These are phyloP conservation scores for Dryas integrifolia DNA, from an alignment of 331 rosid species.

Conservation along the genomic window DNA sequence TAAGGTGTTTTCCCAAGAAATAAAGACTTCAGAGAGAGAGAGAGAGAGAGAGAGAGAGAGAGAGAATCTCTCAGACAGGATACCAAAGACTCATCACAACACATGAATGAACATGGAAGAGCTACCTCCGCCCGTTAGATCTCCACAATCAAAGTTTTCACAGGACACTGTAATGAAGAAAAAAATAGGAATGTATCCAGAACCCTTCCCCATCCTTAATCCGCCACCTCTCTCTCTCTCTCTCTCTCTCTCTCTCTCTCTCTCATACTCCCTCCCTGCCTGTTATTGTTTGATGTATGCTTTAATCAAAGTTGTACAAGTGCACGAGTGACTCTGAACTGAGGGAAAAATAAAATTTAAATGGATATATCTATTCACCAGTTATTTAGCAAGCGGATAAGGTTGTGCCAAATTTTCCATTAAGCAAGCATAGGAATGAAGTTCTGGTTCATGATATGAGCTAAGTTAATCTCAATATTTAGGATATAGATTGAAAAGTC, in stretches of 20 bases:
- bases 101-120: neutral
- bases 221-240: neutral
- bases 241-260: neutral
- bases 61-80: no score
- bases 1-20: no score
- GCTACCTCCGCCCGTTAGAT: neutral
- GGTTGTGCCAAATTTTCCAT: neutral
- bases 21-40: no score
- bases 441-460: neutral
- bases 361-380: neutral
- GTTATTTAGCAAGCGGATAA: conserved; percentile 3
- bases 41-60: no score
- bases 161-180: neutral
- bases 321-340: neutral
- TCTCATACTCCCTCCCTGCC: neutral
- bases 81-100: no score
- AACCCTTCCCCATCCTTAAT: neutral
- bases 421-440: no score
- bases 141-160: neutral
- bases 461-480: neutral
- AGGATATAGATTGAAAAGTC: conserved; percentile 9
- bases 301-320: neutral
- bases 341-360: neutral
- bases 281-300: neutral
- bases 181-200: neutral